Base-by-base conservation (phyloP, 768 basidiomycete species). In the Mycena kentingensis region DNA sequence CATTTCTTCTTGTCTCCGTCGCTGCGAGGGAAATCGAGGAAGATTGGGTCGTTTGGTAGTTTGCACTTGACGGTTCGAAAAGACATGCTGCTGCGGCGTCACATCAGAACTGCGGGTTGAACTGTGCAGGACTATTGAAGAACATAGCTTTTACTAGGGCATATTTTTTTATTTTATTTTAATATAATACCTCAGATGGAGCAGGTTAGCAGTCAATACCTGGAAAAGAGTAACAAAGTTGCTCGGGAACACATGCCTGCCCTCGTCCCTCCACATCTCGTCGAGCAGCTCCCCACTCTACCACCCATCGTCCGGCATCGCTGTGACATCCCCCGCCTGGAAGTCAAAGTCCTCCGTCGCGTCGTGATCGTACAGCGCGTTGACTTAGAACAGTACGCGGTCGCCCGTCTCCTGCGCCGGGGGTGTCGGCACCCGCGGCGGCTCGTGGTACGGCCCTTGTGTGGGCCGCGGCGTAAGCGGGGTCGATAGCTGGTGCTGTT, bases 311-410 rank as follows among this genome's bases (percentile, higher is more conserved):
- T 94, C 93, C 4, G 93, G 93, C 5, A 93, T 96, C 27, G 85
- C 79, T 0, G 91, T 95, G 13, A 98, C 90, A 69, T 98, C 96
- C 2, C 90, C 92, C 13, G 85, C 76, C 65, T 94, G 92, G 84
- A 98, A 98, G 67, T 95, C 90, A 67, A 98, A 98, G 72, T 98
- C 96, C 64, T 95, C 93, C 1, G 87, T 84, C 8, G 90, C 92
- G 0, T 72, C 72, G 62, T 94, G 95, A 69, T 94, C 93, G 66
- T 92, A 96, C 58, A 95, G 71, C 22, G 93, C 93, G 77, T 92
- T 90, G 54, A 95, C 92, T 63, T 93, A 95, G 74, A 97, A 96
- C 60, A 94, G 65, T 29, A 98, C 88, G 0, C 83, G 83, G 28
- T 80, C 76, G 0, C 94, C 94, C 32, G 88, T 86, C 46, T 95